Evolutionary conservation across 2,329 filamentous ascomycete genomes (phyloP).

Genomic region (Bipolaris victoriae): DNA sequence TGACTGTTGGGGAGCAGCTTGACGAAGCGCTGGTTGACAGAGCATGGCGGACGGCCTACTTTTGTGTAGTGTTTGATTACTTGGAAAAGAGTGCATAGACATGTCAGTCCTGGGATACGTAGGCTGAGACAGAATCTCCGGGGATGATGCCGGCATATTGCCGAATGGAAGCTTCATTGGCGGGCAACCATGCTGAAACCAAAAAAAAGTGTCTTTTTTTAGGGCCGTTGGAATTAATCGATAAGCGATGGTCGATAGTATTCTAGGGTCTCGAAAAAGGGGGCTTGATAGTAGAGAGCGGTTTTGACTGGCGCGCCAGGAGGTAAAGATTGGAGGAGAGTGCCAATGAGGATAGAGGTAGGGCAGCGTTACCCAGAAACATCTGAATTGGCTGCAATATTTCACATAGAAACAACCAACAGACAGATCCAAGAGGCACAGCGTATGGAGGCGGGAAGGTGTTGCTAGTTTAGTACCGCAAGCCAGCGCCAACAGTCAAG

Average conservation of each 20-base stretch:
- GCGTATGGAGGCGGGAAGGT: slow-evolving; percentile 20
- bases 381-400: slow-evolving; percentile 11
- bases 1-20: slow-evolving; percentile 5
- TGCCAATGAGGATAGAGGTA: slow-evolving; percentile 8
- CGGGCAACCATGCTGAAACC: slow-evolving; percentile 22
- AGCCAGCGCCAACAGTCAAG: slow-evolving; percentile 1
- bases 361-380: slow-evolving; percentile 7
- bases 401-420: slow-evolving; percentile 13
- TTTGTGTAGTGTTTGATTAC: slow-evolving; percentile 29
- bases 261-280: not conserved
- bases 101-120: slow-evolving; percentile 18
- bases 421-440: slow-evolving; percentile 21
- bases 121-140: slow-evolving; percentile 28
- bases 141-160: slow-evolving; percentile 28
- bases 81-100: slow-evolving; percentile 24
- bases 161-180: slow-evolving; percentile 20
- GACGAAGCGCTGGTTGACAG: slow-evolving; percentile 11
- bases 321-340: slow-evolving; percentile 7
- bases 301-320: not conserved
- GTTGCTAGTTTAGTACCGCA: slow-evolving; percentile 16
- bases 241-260: not conserved
- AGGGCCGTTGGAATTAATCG: slow-evolving; percentile 5
- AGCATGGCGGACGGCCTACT: slow-evolving; percentile 8
- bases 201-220: slow-evolving; percentile 8
- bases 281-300: not conserved